phyloP scores from a whole-genome alignment of 2,329 filamentous ascomycete genomes.

The Sarocladiaceae sp. region DNA sequence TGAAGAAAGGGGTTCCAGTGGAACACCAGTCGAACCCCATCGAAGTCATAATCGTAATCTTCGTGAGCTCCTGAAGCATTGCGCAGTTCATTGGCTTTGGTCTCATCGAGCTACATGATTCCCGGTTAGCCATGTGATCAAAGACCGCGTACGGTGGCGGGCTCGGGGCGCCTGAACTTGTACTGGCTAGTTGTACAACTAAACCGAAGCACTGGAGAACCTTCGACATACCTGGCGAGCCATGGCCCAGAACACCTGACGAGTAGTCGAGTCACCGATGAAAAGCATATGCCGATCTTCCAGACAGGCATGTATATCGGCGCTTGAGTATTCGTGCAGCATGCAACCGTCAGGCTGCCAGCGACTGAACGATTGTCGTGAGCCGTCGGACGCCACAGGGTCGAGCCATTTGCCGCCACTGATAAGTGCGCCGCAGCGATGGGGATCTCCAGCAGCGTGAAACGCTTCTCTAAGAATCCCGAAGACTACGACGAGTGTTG shows the following conservation, averaged over 20 bases:
- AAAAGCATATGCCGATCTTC: conserved; percentile 47
- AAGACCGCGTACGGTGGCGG: conserved; percentile 7
- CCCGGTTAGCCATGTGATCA: conserved; percentile 24
- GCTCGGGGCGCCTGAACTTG: neutral
- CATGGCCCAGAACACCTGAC: conserved; percentile 53
- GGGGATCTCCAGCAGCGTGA: conserved; percentile 32
- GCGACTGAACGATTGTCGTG: conserved; percentile 30
- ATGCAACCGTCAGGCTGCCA: conserved; percentile 58
- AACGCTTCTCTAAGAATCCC: conserved; percentile 14
- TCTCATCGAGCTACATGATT: conserved; percentile 17
- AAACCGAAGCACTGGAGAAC: neutral
- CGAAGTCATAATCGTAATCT: conserved; percentile 29
- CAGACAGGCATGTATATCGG: conserved; percentile 49
- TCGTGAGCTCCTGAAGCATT: conserved; percentile 10
- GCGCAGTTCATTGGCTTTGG: conserved; percentile 8
- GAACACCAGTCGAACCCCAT: conserved; percentile 45
- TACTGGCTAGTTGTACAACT: neutral
- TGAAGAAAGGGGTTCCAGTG: conserved; percentile 60
- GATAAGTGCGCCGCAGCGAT: conserved; percentile 46
- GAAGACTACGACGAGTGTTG: conserved; percentile 15
- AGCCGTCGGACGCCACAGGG: conserved; percentile 22
- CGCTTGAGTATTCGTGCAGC: conserved; percentile 45
- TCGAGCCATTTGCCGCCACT: conserved; percentile 44
- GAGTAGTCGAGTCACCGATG: conserved; percentile 52
- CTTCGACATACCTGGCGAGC: conserved; percentile 24